phyloP scores from a whole-genome alignment of 257 asterid species.

The Hygrophila difformis region DNA sequence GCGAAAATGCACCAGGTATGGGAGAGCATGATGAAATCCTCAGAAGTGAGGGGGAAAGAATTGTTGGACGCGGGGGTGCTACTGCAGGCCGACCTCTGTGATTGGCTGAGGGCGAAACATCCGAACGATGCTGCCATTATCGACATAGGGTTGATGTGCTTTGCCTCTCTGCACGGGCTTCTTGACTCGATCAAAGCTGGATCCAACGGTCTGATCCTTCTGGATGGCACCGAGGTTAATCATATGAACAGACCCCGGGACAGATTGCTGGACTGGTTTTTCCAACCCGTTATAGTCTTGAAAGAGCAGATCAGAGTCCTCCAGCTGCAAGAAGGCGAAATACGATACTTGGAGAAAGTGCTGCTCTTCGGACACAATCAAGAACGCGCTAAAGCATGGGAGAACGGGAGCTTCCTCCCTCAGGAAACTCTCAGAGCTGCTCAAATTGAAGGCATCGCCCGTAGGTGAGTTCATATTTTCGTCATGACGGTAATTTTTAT shows the following conservation, averaged over 20 bases:
- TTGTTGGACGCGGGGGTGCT: constrained; percentile 44
- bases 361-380: constrained; percentile 46
- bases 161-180: constrained; percentile 42
- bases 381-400: constrained; percentile 61
- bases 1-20: constrained; percentile 56
- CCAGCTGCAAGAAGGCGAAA: constrained; percentile 61
- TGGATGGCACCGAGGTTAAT: constrained; percentile 68
- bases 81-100: constrained; percentile 53
- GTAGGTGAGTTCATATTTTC: constrained; percentile 53
- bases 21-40: constrained; percentile 59
- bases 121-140: constrained; percentile 35
- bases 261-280: constrained; percentile 84
- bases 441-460: constrained; percentile 80
- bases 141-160: constrained; percentile 67
- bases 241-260: constrained; percentile 78
- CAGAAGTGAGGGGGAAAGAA: constrained; percentile 60
- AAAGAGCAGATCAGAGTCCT: constrained; percentile 77
- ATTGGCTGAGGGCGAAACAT: constrained; percentile 70
- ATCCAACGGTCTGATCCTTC: constrained; percentile 54
- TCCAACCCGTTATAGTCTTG: constrained; percentile 73
- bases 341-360: constrained; percentile 55
- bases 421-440: constrained; percentile 72
- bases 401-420: constrained; percentile 52
- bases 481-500: too few relatives aligned
- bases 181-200: constrained; percentile 60